These are phyloP conservation scores for Ajuga chamaepitys DNA, from an alignment of 257 asterid species.

Conservation along the genomic window DNA sequence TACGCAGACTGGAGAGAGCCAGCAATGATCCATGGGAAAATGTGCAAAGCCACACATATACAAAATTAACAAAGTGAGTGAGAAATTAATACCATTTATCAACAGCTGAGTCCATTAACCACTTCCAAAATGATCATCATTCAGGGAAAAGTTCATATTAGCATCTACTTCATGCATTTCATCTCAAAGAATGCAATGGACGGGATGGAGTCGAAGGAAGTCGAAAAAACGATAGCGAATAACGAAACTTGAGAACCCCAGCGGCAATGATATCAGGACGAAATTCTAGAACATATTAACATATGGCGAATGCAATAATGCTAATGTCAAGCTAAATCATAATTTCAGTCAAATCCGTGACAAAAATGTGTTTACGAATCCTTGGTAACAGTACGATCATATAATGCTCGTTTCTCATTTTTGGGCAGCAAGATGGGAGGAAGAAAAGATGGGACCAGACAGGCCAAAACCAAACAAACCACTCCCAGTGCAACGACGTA, in stretches of 20 bases:
- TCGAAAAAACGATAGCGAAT: background rate
- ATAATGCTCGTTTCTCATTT: slow-evolving; percentile 26
- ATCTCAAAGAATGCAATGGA: too few relatives aligned
- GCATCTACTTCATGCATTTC: too few relatives aligned
- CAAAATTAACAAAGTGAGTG: too few relatives aligned
- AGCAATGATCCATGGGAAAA: too few relatives aligned
- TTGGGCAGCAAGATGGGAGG: slow-evolving; percentile 54
- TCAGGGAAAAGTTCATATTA: too few relatives aligned
- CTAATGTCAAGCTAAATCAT: slow-evolving; percentile 1
- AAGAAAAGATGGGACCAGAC: slow-evolving; percentile 55
- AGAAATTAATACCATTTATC: too few relatives aligned
- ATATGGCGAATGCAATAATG: background rate
- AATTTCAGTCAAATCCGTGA: slow-evolving; percentile 1
- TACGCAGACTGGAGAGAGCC: too few relatives aligned
- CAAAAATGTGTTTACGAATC: slow-evolving; percentile 27
- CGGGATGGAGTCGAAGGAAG: background rate
- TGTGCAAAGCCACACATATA: too few relatives aligned
- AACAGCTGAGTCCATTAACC: too few relatives aligned
- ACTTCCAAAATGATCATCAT: too few relatives aligned
- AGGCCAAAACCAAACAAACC: slow-evolving; percentile 53
- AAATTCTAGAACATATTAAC: background rate
- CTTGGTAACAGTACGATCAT: slow-evolving; percentile 31
- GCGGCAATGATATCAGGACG: background rate
- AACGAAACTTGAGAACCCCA: background rate
- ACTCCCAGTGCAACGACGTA: slow-evolving; percentile 47